phyloP scores from a whole-genome alignment of 768 basidiomycete genomes.

The Gloeostereum incarnatum region DNA sequence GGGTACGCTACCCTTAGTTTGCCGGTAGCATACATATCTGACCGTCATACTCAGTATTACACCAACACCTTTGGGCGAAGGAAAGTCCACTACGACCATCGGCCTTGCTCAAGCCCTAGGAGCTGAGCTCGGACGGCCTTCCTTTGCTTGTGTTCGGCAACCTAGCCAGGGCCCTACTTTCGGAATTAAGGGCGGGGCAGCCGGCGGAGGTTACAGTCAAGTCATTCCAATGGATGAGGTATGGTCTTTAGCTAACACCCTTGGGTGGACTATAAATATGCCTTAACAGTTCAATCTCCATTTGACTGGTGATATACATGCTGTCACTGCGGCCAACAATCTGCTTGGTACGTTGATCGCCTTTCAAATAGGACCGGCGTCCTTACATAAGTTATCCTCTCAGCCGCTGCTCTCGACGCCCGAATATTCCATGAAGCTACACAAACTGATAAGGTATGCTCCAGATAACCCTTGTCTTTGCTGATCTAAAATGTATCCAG shows the following conservation, averaged over 20 bases:
- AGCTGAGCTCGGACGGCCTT: slow-evolving; percentile 84
- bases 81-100: slow-evolving; percentile 97
- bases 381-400: slow-evolving; percentile 7
- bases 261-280: slow-evolving; percentile 6
- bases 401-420: slow-evolving; percentile 93
- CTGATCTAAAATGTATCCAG: slow-evolving; percentile 18
- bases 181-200: slow-evolving; percentile 98
- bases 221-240: slow-evolving; percentile 99
- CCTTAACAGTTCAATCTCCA: slow-evolving; percentile 80
- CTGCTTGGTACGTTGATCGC: slow-evolving; percentile 55
- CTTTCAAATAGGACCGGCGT: not conserved
- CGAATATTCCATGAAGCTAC: slow-evolving; percentile 98
- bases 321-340: slow-evolving; percentile 96
- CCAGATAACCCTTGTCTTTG: not conserved
- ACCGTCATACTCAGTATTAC: slow-evolving; percentile 55
- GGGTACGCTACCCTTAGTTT: slow-evolving; percentile 45
- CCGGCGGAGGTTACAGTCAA: slow-evolving; percentile 96
- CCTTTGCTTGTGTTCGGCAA: slow-evolving; percentile 96
- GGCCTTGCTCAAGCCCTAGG: slow-evolving; percentile 95
- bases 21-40: slow-evolving; percentile 9
- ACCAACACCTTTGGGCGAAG: slow-evolving; percentile 94
- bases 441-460: slow-evolving; percentile 76
- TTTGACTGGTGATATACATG: slow-evolving; percentile 95
- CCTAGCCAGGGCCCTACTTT: slow-evolving; percentile 99
- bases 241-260: slow-evolving; percentile 1